Evolutionary conservation across 2,329 filamentous ascomycete species (phyloP), one percentile per base, ranked within the genome.

Genomic region (Fusarium sp.): DNA sequence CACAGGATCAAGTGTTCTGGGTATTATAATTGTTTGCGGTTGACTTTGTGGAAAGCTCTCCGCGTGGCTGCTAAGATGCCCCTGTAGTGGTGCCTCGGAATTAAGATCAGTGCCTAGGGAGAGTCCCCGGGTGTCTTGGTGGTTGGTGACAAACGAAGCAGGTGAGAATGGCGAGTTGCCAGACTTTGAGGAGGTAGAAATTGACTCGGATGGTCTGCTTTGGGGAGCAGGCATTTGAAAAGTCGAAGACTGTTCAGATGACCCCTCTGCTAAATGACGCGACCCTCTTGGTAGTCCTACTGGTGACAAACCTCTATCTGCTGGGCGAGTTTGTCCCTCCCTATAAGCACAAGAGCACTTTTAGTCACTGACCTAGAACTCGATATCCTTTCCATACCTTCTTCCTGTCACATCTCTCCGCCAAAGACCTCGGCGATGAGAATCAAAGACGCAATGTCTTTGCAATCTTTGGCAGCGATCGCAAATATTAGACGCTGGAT

Each of bases 381-480:
- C 25, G 7, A 7, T 25, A 25, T 25, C 10, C 7, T 25, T 25
- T 25, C 8, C 3, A 1, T 39, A 60, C 57, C 57, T 52, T 33
- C 19, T 44, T 1, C 57, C 57, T 0, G 23, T 22, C 0, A 25
- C 0, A 2, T 52, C 35, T 20, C 57, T 44, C 5, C 44, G 56
- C 57, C 57, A 60, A 1, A 51, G 44, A 3, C 57, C 57, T 7
- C 57, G 40, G 1, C 44, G 45, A 22, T 60, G 57, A 0, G 27
- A 32, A 2, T 60, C 57, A 23, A 52, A 60, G 14, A 59, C 11
- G 23, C 57, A 60, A 5, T 52, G 23, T 4, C 30, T 60, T 4
- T 30, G 6, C 7, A 37, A 4, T 19, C 39, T 60, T 15, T 39
- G 23, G 3, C 57, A 60, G 3, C 57, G 32, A 52, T 60, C 57